Conservation (phyloP, 2,329 filamentous ascomycete species). For the Colletotrichum musae region DNA sequence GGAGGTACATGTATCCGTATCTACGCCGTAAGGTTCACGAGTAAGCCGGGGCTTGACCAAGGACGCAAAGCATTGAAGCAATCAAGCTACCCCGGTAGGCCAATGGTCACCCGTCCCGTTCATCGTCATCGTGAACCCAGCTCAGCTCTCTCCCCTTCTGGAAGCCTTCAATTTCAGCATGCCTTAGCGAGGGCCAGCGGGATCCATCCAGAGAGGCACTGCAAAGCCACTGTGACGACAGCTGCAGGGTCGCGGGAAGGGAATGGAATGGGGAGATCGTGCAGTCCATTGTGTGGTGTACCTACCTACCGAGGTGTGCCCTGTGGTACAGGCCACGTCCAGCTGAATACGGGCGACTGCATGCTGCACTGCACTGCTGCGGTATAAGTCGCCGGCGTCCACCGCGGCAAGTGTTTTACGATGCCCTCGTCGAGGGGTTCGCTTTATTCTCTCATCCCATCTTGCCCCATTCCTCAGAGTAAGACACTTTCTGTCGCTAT, state of each 20-base stretch:
- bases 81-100: slow-evolving; percentile 4
- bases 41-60: background rate
- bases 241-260: slow-evolving; percentile 16
- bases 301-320: no score
- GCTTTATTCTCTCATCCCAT: slow-evolving; percentile 27
- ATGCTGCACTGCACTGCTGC: slow-evolving; percentile 1
- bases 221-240: slow-evolving; percentile 29
- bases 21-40: background rate
- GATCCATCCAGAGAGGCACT: slow-evolving; percentile 15
- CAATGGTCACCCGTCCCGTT: slow-evolving; percentile 4
- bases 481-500: slow-evolving; percentile 8
- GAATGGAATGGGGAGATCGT: slow-evolving; percentile 1
- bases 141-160: slow-evolving; percentile 28
- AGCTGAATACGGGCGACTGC: background rate
- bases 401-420: slow-evolving; percentile 25
- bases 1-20: background rate
- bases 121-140: slow-evolving; percentile 17
- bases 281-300: no score
- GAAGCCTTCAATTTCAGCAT: slow-evolving; percentile 33
- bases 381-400: background rate
- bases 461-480: slow-evolving; percentile 1
- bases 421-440: slow-evolving; percentile 27
- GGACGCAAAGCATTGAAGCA: background rate
- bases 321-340: background rate
- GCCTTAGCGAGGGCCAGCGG: slow-evolving; percentile 26